Evolutionary conservation across 352 stramenopile species (phyloP).

Genomic region (Pseudoperonospora humuli): DNA sequence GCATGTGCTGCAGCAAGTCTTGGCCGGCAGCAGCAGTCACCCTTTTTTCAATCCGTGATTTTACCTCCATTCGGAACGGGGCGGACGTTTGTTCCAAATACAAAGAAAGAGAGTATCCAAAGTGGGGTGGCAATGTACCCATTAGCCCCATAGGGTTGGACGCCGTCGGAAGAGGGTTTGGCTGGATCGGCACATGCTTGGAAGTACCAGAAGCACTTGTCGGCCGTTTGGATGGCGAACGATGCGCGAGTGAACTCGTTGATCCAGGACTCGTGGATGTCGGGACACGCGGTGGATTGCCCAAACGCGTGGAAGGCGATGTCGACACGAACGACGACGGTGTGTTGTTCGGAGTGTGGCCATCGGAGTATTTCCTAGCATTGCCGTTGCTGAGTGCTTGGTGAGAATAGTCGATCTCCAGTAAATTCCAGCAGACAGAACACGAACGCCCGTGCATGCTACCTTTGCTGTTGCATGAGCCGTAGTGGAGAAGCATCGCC

Average conservation of each 20-base stretch:
- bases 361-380: slow-evolving; percentile 2
- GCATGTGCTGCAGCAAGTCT: slow-evolving; percentile 75
- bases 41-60: slow-evolving; percentile 67
- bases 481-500: slow-evolving; percentile 67
- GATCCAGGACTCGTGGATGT: slow-evolving; percentile 14
- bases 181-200: slow-evolving; percentile 71
- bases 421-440: slow-evolving; percentile 49
- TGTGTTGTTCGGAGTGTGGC: slow-evolving; percentile 13
- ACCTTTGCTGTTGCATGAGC: slow-evolving; percentile 38
- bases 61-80: slow-evolving; percentile 58
- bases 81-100: slow-evolving; percentile 70
- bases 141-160: slow-evolving; percentile 67
- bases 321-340: slow-evolving; percentile 18
- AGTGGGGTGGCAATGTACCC: slow-evolving; percentile 39
- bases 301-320: slow-evolving; percentile 14
- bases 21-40: slow-evolving; percentile 62
- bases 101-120: slow-evolving; percentile 55
- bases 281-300: slow-evolving; percentile 15
- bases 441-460: slow-evolving; percentile 39
- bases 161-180: slow-evolving; percentile 60
- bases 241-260: slow-evolving; percentile 13
- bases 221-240: slow-evolving; percentile 16
- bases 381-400: slow-evolving; percentile 36
- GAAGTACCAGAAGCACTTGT: slow-evolving; percentile 7
- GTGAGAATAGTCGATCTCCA: slow-evolving; percentile 62